Conservation (phyloP, 768 basidiomycete species). For the Termitomyces sp. region DNA sequence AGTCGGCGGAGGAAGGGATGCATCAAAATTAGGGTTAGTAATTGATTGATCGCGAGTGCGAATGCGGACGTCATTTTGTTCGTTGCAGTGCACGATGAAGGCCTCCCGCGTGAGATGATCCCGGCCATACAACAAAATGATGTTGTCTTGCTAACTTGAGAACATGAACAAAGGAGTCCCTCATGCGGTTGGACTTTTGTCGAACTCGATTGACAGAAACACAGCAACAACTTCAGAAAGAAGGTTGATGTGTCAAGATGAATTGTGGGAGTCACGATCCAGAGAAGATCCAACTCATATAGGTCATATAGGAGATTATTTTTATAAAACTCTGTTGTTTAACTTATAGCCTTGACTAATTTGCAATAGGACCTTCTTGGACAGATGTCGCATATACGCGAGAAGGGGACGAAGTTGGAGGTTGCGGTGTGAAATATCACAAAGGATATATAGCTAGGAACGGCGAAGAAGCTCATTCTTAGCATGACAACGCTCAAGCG, state of each 20-base stretch:
- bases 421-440: conserved; percentile 95
- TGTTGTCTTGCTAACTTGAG: conserved; percentile 30
- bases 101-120: conserved; percentile 64
- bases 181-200: conserved; percentile 70
- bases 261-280: conserved; percentile 82
- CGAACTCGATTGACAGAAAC: conserved; percentile 65
- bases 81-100: conserved; percentile 37
- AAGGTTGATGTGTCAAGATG: conserved; percentile 65
- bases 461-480: conserved; percentile 84
- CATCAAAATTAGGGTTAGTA: conserved; percentile 20
- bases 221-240: conserved; percentile 61
- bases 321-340: conserved; percentile 49
- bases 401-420: conserved; percentile 96
- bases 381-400: conserved; percentile 94
- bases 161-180: conserved; percentile 58
- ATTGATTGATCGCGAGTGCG: conserved; percentile 7
- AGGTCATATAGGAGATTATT: conserved; percentile 96
- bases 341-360: background rate
- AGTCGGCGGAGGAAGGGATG: background rate
- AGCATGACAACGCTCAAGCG: conserved; percentile 90
- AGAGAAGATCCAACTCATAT: conserved; percentile 80
- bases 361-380: conserved; percentile 75
- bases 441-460: conserved; percentile 92
- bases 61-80: conserved; percentile 4
- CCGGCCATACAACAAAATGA: conserved; percentile 70